Evolutionary conservation across 2,329 filamentous ascomycete species (phyloP).

Genomic region (Fusarium sp.): DNA sequence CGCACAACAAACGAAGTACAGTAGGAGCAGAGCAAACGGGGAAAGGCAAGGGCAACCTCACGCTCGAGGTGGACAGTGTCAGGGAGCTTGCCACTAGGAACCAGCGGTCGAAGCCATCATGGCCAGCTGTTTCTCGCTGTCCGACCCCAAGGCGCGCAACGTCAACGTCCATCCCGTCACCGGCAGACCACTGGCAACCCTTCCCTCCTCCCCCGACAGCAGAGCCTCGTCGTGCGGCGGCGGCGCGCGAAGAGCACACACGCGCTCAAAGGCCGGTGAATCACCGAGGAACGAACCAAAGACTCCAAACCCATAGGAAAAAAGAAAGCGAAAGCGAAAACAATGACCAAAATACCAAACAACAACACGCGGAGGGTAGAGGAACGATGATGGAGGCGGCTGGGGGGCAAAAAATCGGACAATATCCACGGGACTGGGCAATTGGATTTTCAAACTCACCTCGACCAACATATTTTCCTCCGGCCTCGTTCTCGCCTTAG

Average conservation of each 20-base stretch:
- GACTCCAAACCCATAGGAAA: background rate
- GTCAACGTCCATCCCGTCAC: conserved; percentile 19
- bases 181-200: conserved; percentile 19
- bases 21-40: background rate
- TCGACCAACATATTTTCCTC: conserved; percentile 48
- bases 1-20: background rate
- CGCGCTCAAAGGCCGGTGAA: conserved; percentile 16
- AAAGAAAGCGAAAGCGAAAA: conserved; percentile 1
- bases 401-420: conserved; percentile 12
- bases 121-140: conserved; percentile 24
- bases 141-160: conserved; percentile 32
- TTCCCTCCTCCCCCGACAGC: conserved; percentile 14
- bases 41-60: background rate
- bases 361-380: conserved; percentile 11
- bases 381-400: background rate
- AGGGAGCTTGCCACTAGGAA: background rate
- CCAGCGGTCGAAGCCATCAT: conserved; percentile 24
- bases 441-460: conserved; percentile 44
- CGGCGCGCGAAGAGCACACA: background rate
- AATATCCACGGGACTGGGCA: conserved; percentile 10
- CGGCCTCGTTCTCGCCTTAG: background rate
- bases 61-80: background rate
- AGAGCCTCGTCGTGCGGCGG: conserved; percentile 25
- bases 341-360: background rate
- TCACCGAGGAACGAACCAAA: conserved; percentile 21